These are phyloP conservation scores for Anthoceros angustus DNA, from an alignment of 225 moss, liverwort and hornwort genomes.

Conservation along the genomic window DNA sequence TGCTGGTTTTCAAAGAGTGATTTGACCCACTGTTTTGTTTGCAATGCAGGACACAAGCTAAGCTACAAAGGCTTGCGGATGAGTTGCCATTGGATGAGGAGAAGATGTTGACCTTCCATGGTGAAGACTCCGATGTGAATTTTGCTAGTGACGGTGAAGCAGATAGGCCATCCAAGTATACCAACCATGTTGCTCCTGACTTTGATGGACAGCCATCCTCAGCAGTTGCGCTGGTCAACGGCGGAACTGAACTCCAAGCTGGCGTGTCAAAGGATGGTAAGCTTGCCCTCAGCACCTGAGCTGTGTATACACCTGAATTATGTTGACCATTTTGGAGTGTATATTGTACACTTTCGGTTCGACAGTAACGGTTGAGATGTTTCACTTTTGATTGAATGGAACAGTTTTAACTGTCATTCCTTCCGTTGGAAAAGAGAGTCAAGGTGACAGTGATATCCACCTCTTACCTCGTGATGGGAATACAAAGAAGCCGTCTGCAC, in stretches of 20 bases:
- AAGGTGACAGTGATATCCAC: constrained; percentile 5
- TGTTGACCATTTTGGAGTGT: neutral
- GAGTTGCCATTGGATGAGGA: constrained; percentile 28
- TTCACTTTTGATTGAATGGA: constrained; percentile 5
- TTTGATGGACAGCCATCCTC: constrained; percentile 6
- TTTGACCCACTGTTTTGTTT: neutral
- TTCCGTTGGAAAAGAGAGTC: constrained; percentile 5
- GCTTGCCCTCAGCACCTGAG: neutral
- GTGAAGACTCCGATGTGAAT: constrained; percentile 33
- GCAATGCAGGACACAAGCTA: constrained; percentile 28
- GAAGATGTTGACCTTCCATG: constrained; percentile 16
- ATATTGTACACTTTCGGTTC: neutral
- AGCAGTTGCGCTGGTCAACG: constrained; percentile 3
- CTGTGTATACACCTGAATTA: neutral
- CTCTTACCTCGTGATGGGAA: constrained; percentile 5
- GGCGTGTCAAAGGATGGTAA: neutral
- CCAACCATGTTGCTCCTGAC: constrained; percentile 8
- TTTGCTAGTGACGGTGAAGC: constrained; percentile 39
- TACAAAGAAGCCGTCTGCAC: constrained; percentile 1
- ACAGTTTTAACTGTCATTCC: constrained; percentile 5
- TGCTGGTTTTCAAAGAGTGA: neutral
- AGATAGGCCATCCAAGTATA: constrained; percentile 19
- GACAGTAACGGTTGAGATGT: constrained; percentile 1
- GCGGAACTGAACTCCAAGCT: neutral
- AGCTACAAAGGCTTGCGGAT: constrained; percentile 39